phyloP scores from a whole-genome alignment of 345 rosid species.

The Sapria himalayana region DNA sequence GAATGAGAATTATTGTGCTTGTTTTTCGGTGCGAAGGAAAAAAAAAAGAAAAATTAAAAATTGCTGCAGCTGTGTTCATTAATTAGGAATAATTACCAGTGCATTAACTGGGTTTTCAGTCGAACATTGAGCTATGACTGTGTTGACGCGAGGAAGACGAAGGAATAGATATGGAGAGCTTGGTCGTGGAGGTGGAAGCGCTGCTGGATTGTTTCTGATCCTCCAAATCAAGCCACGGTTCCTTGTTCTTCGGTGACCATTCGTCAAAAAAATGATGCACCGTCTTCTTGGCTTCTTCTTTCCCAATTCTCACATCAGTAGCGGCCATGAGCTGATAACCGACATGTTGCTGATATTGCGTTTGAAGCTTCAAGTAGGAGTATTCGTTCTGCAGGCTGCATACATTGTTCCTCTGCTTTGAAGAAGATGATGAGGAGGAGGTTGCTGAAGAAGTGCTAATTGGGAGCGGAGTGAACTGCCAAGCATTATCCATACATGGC shows the following conservation, averaged over 20 bases:
- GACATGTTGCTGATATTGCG: conserved; percentile 12
- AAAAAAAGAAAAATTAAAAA: no score
- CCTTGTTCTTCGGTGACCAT: conserved; percentile 44
- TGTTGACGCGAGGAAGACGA: no score
- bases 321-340: conserved; percentile 18
- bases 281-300: conserved; percentile 38
- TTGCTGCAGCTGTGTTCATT: no score
- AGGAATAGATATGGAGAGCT: conserved; percentile 53
- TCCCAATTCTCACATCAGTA: conserved; percentile 19
- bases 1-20: no score
- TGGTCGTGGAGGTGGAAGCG: conserved; percentile 24
- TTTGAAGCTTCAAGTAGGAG: conserved; percentile 40
- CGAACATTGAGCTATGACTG: no score
- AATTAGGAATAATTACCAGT: neutral
- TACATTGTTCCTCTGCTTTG: conserved; percentile 23
- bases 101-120: neutral
- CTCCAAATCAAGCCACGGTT: conserved; percentile 41
- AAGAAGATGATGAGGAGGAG: conserved; percentile 22
- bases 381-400: conserved; percentile 22
- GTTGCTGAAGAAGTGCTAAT: no score
- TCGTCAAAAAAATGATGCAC: conserved; percentile 80
- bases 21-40: no score
- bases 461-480: conserved; percentile 41
- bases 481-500: conserved; percentile 44
- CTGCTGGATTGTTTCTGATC: conserved; percentile 34